phyloP scores from a whole-genome alignment of 2,329 filamentous ascomycete genomes.

The Talaromyces piceae region DNA sequence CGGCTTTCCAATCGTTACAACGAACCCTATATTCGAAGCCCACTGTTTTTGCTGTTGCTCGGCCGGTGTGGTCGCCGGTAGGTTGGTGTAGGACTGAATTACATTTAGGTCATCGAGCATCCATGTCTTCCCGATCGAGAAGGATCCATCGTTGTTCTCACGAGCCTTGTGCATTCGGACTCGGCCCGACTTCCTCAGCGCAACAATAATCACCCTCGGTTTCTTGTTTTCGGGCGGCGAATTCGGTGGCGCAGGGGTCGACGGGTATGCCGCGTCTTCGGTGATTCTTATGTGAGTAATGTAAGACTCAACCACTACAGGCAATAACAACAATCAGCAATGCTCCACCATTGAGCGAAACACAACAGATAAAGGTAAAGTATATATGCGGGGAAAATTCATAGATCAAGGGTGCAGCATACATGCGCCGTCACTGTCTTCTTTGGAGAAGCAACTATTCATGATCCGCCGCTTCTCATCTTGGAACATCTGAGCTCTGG shows the following conservation, averaged over 20 bases:
- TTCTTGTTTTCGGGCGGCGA: slow-evolving; percentile 72
- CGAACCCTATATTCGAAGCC: slow-evolving; percentile 77
- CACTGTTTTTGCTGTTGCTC: slow-evolving; percentile 60
- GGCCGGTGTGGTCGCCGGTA: slow-evolving; percentile 50
- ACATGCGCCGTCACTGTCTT: slow-evolving; percentile 80
- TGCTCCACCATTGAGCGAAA: background rate
- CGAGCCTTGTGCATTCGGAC: slow-evolving; percentile 96
- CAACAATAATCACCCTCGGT: slow-evolving; percentile 81
- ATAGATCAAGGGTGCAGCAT: slow-evolving; percentile 34
- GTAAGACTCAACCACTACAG: slow-evolving; percentile 79
- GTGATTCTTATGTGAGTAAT: slow-evolving; percentile 92
- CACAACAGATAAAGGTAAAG: background rate
- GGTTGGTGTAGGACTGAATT: slow-evolving; percentile 72
- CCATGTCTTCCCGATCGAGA: slow-evolving; percentile 98
- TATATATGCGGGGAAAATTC: background rate
- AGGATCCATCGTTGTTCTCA: slow-evolving; percentile 87
- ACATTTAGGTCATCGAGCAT: slow-evolving; percentile 79
- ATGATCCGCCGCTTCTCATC: slow-evolving; percentile 94
- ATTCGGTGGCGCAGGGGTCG: slow-evolving; percentile 73
- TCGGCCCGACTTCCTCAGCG: slow-evolving; percentile 82
- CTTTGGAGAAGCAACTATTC: slow-evolving; percentile 88
- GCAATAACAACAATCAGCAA: background rate
- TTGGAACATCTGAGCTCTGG: slow-evolving; percentile 77
- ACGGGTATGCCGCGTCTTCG: slow-evolving; percentile 78
- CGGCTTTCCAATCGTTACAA: slow-evolving; percentile 81